Evolutionary conservation across 1,139 yeast genomes (phyloP), one percentile per base, ranked within the genome.

Genomic region (Pichia sp.): DNA sequence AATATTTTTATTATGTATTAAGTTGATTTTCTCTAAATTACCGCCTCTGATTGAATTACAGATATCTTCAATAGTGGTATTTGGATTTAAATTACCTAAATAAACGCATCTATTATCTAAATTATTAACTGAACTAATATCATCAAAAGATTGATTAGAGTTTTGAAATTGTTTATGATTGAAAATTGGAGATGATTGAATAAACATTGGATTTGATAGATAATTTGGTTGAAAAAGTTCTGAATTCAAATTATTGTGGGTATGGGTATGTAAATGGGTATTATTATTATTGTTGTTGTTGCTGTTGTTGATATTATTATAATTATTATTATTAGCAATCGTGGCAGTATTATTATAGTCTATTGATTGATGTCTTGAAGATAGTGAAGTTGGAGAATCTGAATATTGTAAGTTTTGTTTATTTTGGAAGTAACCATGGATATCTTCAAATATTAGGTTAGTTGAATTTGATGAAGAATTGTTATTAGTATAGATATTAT

Each of bases 1-100:
- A 41, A 67, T 83, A 48, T 71, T 75, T 49, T 72, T 75, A 49
- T 72, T 77, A 43, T 69, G 66, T 1, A 54, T 35, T 4, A 54
- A 62, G 44, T 76, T 61, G 40, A 75, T 68, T 60, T 67, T 76
- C 65, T 67, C 96, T 46, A 91, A 67, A 37, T 85, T 68, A 3
- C 98, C 98, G 33, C 97, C 97, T 52, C 97, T 76, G 24, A 91
- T 89, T 34, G 81, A 86, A 59, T 91, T 91, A 67, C 97, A 91
- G 39, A 91, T 79, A 56, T 91, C 97, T 63, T 89, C 96, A 28
- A 83, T 77, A 10, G 88, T 80, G 8, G 94, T 81, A 43, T 82
- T 89, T 42, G 82, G 84, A 50, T 89, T 94, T 46, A 91, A 71
- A 55, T 83, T 84, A 17, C 96, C 96, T 50, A 91, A 68, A 59